Evolutionary conservation across 2,329 filamentous ascomycete species (phyloP).

Genomic region (Aspergillus persii): DNA sequence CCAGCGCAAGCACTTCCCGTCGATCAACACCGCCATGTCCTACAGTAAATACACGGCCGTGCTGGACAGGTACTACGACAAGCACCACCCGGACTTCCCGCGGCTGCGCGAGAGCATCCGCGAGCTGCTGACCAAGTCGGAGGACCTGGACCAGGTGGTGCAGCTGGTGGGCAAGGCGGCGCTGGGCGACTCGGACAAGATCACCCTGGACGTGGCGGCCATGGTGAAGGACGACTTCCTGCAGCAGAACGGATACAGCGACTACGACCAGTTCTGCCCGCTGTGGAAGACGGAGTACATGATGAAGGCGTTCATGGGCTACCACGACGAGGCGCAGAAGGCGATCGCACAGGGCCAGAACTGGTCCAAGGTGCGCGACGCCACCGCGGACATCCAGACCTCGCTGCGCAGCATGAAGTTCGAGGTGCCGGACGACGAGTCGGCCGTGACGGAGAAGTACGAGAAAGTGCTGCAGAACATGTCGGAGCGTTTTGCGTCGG

Average conservation of each 20-base stretch:
- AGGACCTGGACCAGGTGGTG: conserved; percentile 97
- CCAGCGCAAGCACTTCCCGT: conserved; percentile 98
- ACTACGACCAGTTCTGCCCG: conserved; percentile 99
- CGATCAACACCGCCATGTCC: conserved; percentile 89
- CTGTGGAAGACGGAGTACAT: conserved; percentile 99
- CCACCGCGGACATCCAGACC: conserved; percentile 80
- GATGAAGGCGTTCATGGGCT: conserved; percentile 99
- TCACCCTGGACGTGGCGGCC: conserved; percentile 86
- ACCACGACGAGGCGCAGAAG: conserved; percentile 97
- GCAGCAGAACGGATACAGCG: conserved; percentile 98
- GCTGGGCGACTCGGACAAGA: conserved; percentile 95
- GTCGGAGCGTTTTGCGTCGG: conserved; percentile 95
- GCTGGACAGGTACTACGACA: conserved; percentile 91
- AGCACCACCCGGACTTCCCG: conserved; percentile 91
- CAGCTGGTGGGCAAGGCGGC: conserved; percentile 98
- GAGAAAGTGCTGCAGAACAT: conserved; percentile 87
- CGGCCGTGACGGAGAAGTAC: conserved; percentile 84
- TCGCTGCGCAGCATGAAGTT: conserved; percentile 94
- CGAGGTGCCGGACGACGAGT: conserved; percentile 83
- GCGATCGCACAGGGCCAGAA: conserved; percentile 84
- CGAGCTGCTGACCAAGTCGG: conserved; percentile 89
- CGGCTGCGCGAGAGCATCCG: conserved; percentile 88
- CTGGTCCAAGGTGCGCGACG: conserved; percentile 91
- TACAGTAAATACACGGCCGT: conserved; percentile 95
- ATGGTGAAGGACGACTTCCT: conserved; percentile 98